Percentiles rank a stretch among this genome's conserved stretches.
Evolutionary conservation across 2,329 filamentous ascomycete genomes (phyloP).

Genomic region (Monosporascus cannonballus): DNA sequence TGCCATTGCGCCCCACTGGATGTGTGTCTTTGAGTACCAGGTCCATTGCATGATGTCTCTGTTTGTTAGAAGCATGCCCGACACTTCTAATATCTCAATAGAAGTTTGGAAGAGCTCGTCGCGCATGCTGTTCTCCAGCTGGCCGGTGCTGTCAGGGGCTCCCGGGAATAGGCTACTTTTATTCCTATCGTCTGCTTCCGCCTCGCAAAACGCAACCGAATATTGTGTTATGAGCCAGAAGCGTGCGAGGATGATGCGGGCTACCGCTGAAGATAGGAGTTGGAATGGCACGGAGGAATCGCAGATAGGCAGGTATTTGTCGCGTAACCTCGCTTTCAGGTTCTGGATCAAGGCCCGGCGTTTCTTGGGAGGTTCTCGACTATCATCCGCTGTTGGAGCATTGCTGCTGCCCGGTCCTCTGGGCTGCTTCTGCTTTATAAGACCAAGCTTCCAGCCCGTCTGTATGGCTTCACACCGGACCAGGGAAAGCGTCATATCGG

Average conservation of each 20-base stretch:
- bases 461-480: constrained; percentile 37
- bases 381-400: constrained; percentile 17
- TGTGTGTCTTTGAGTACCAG: constrained; percentile 4
- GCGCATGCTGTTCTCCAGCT: background rate
- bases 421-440: constrained; percentile 11
- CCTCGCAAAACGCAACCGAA: background rate
- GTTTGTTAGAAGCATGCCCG: background rate
- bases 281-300: constrained; percentile 24
- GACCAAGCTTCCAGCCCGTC: constrained; percentile 32
- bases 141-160: background rate
- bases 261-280: background rate
- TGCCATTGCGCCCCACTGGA: constrained; percentile 8
- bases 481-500: constrained; percentile 34
- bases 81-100: constrained; percentile 3
- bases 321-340: constrained; percentile 19
- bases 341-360: constrained; percentile 25
- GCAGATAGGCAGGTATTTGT: constrained; percentile 29
- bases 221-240: constrained; percentile 1
- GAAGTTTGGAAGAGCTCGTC: constrained; percentile 1
- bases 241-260: constrained; percentile 3
- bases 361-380: no score
- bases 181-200: background rate
- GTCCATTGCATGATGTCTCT: background rate
- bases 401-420: constrained; percentile 5
- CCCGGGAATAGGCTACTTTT: no score